Evolutionary conservation across 768 basidiomycete species (phyloP).

Genomic region (Russula earlei): DNA sequence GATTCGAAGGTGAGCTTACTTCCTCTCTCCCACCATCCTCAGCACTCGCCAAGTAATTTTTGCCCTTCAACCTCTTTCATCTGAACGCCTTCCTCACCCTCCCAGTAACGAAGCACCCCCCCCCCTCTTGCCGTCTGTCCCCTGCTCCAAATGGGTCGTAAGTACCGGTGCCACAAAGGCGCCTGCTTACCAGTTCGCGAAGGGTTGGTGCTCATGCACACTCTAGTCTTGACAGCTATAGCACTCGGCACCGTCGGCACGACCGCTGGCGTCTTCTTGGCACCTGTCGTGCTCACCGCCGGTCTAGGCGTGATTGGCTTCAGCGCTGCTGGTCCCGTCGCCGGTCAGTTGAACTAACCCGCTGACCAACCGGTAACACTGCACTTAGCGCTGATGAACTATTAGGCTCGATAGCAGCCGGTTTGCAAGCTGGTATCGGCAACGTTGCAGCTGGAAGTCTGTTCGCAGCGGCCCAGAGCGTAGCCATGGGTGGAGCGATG

Average conservation of each 20-base stretch:
- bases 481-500: constrained; percentile 7
- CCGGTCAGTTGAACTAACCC: not conserved
- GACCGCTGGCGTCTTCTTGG: not conserved
- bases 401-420: not conserved
- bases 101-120: too few species aligned
- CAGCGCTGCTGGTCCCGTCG: constrained; percentile 2
- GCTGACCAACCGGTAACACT: too few species aligned
- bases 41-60: too few species aligned
- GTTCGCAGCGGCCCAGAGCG: constrained; percentile 5
- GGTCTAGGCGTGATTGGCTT: not conserved
- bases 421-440: constrained; percentile 3
- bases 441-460: constrained; percentile 9
- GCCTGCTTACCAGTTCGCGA: too few species aligned
- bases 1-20: too few species aligned
- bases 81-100: too few species aligned
- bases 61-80: too few species aligned
- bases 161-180: too few species aligned
- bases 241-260: not conserved
- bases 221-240: not conserved
- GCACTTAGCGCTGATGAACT: not conserved
- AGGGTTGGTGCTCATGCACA: too few species aligned
- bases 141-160: too few species aligned
- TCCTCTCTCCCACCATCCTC: too few species aligned
- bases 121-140: too few species aligned
- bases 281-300: not conserved